Evolutionary conservation across 805 yeast genomes (phyloP).

Genomic region (Candida peoriensis): DNA sequence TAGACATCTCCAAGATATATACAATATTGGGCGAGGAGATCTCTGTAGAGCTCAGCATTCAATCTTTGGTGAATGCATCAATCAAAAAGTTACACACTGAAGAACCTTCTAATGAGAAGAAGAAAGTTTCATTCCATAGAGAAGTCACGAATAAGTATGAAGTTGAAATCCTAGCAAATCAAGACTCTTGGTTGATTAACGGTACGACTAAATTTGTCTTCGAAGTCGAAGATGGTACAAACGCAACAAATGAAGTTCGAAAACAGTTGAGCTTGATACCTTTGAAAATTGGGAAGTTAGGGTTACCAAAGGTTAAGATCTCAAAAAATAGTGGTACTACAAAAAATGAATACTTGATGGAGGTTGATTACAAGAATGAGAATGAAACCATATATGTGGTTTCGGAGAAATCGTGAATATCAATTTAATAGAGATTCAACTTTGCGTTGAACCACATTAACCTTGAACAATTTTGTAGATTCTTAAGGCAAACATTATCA

Average conservation of each 20-base stretch:
- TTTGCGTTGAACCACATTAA: conserved; percentile 4
- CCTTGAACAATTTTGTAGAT: too few species aligned
- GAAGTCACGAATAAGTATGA: conserved; percentile 30
- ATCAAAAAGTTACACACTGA: background rate
- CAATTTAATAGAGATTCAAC: too few species aligned
- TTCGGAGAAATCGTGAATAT: conserved; percentile 39
- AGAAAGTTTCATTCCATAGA: conserved; percentile 20
- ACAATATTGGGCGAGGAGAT: conserved; percentile 59
- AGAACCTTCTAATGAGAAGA: conserved; percentile 7
- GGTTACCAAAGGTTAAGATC: conserved; percentile 58
- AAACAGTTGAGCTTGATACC: conserved; percentile 59
- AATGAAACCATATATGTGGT: conserved; percentile 66
- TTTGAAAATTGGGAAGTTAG: conserved; percentile 65
- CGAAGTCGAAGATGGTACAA: conserved; percentile 25
- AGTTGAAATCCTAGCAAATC: conserved; percentile 43
- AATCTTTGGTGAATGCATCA: conserved; percentile 30
- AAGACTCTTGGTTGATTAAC: conserved; percentile 75
- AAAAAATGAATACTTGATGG: conserved; percentile 39
- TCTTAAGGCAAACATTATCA: too few species aligned
- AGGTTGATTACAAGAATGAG: conserved; percentile 62
- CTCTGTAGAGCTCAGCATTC: conserved; percentile 31
- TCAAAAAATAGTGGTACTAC: conserved; percentile 25
- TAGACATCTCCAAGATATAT: conserved; percentile 36
- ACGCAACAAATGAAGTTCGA: conserved; percentile 10
- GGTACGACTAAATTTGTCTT: conserved; percentile 61